Percentiles rank a stretch among this genome's conserved stretches.
These are phyloP conservation scores for Citeromyces matritensis DNA, from an alignment of 805 yeast genomes.

Conservation along the genomic window DNA sequence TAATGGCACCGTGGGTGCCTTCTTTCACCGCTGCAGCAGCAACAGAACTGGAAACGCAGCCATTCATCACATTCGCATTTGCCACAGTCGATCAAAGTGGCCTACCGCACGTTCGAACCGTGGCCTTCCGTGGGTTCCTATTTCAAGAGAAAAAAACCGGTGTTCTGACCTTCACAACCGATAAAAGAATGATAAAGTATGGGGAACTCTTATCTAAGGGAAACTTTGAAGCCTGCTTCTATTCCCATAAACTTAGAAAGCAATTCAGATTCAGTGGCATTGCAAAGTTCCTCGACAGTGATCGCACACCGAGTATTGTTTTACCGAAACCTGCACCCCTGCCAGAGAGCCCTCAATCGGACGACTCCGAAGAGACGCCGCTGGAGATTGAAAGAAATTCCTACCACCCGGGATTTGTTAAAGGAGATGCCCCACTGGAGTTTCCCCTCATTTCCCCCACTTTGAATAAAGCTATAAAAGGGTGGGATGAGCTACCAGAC, in stretches of 20 bases:
- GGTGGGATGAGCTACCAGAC: neutral
- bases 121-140: conserved; percentile 61
- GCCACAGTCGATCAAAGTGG: conserved; percentile 46
- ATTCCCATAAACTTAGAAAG: conserved; percentile 42
- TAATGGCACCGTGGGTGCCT: conserved; percentile 71
- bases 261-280: conserved; percentile 66
- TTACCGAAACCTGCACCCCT: conserved; percentile 1
- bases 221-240: conserved; percentile 62
- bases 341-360: conserved; percentile 1
- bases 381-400: conserved; percentile 2
- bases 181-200: conserved; percentile 51
- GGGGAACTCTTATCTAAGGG: conserved; percentile 34
- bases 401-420: conserved; percentile 4
- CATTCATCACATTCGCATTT: conserved; percentile 49
- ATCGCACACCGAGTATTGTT: conserved; percentile 7
- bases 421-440: conserved; percentile 6
- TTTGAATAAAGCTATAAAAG: conserved; percentile 3
- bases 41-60: conserved; percentile 24
- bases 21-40: conserved; percentile 37
- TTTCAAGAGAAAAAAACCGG: conserved; percentile 57
- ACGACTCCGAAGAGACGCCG: conserved; percentile 2
- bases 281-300: conserved; percentile 28
- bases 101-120: conserved; percentile 51
- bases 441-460: conserved; percentile 8
- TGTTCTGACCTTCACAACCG: conserved; percentile 56